A percentile compares a stretch with the other conserved stretches of the same genome.
Evolutionary conservation across 2,329 filamentous ascomycete genomes (phyloP).

Genomic region (Cladosporium velox): DNA sequence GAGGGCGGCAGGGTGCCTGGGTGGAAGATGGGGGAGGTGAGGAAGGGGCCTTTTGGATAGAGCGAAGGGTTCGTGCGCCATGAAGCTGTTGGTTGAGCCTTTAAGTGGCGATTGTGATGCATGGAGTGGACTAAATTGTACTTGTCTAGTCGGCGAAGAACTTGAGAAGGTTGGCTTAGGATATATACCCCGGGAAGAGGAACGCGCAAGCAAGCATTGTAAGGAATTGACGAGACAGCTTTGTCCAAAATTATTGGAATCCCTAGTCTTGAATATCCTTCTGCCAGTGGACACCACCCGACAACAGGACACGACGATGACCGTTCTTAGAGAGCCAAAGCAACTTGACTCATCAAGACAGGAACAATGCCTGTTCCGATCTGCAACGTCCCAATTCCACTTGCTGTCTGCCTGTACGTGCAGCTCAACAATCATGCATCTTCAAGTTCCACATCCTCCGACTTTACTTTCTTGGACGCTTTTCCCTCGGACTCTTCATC

Average conservation of each 20-base stretch:
- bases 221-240: not conserved
- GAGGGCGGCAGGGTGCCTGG: conserved; percentile 67
- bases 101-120: not conserved
- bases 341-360: not conserved
- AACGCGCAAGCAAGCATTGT: not conserved
- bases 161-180: not conserved
- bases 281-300: not conserved
- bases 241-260: not conserved
- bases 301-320: not conserved
- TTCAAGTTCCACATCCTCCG: not conserved
- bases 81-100: not conserved
- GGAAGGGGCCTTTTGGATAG: not conserved
- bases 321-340: not conserved
- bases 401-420: not conserved
- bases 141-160: not conserved
- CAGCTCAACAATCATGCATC: not conserved
- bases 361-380: not conserved
- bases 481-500: not conserved
- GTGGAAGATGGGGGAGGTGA: conserved; percentile 58
- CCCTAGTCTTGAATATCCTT: not conserved
- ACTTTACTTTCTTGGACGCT: not conserved
- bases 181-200: not conserved
- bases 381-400: not conserved
- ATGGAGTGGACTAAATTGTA: not conserved
- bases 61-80: not conserved